These are phyloP conservation scores for Leptodontidium sp. DNA, from an alignment of 2,329 filamentous ascomycete genomes.

Conservation along the genomic window DNA sequence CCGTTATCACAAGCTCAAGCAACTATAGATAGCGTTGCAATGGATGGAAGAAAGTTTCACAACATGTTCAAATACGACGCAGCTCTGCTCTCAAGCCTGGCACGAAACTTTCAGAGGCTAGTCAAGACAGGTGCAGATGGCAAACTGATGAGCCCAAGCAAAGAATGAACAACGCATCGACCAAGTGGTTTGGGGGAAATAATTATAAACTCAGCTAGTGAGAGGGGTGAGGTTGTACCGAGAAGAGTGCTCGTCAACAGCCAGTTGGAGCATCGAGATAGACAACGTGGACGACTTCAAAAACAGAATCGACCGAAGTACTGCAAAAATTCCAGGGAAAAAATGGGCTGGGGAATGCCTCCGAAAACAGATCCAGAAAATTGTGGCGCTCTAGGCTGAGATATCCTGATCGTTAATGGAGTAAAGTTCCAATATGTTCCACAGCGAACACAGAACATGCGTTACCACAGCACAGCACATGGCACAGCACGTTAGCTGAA, in stretches of 20 bases:
- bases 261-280: neutral
- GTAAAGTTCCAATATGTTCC: neutral
- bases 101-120: neutral
- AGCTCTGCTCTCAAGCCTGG: neutral
- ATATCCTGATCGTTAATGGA: neutral
- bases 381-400: neutral
- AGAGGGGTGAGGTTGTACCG: neutral
- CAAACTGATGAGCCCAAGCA: neutral
- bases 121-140: neutral
- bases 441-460: neutral
- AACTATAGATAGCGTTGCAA: neutral
- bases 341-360: neutral
- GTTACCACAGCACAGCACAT: neutral
- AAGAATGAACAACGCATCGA: neutral
- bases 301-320: neutral
- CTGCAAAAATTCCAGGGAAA: neutral
- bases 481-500: constrained; percentile 8
- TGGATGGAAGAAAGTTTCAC: neutral
- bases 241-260: neutral
- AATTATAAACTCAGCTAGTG: neutral
- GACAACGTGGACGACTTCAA: neutral
- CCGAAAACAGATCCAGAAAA: neutral
- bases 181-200: neutral
- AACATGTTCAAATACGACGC: neutral
- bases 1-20: neutral